Evolutionary conservation across 1,284 basidiomycete genomes (phyloP).

Genomic region (Pterulicium gracile): DNA sequence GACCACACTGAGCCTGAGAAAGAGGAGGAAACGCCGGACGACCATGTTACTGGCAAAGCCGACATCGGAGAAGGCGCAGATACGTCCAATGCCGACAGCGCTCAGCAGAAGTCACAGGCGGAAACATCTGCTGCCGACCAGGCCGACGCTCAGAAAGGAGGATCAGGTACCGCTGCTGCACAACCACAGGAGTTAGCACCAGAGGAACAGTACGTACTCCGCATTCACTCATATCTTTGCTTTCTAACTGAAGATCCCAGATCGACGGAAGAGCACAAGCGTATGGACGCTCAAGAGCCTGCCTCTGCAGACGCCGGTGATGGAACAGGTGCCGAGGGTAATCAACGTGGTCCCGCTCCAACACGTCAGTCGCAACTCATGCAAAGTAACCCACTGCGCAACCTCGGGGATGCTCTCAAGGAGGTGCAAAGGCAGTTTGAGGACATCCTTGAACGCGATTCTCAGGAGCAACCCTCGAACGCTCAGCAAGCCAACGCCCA

Average conservation of each 20-base stretch:
- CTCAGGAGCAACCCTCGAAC: constrained; percentile 19
- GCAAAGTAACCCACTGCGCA: constrained; percentile 59
- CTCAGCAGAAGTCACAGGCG: neutral
- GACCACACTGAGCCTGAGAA: constrained; percentile 20
- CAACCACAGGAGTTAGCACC: constrained; percentile 5
- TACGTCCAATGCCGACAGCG: neutral
- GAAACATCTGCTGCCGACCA: constrained; percentile 22
- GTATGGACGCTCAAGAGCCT: neutral
- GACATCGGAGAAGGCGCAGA: neutral
- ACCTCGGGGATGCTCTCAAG: constrained; percentile 78
- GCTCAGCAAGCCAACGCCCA: constrained; percentile 23
- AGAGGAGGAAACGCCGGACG: constrained; percentile 1
- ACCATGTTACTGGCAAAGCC: neutral
- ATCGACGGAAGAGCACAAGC: too few relatives aligned
- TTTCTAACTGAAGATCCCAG: too few relatives aligned
- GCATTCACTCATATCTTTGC: too few relatives aligned
- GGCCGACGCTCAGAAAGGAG: constrained; percentile 20
- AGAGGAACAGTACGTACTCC: constrained; percentile 20
- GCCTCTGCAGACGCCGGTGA: constrained; percentile 10
- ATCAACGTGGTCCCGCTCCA: constrained; percentile 33
- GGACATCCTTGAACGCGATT: constrained; percentile 62
- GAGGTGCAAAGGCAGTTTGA: constrained; percentile 81
- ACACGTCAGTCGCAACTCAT: constrained; percentile 28
- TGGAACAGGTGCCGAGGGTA: constrained; percentile 28
- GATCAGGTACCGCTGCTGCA: constrained; percentile 18